Percentiles rank a stretch among this genome's conserved stretches.
These are phyloP conservation scores for Barnettozyma hawaiiensis DNA, from an alignment of 1,139 yeast species.

Conservation along the genomic window DNA sequence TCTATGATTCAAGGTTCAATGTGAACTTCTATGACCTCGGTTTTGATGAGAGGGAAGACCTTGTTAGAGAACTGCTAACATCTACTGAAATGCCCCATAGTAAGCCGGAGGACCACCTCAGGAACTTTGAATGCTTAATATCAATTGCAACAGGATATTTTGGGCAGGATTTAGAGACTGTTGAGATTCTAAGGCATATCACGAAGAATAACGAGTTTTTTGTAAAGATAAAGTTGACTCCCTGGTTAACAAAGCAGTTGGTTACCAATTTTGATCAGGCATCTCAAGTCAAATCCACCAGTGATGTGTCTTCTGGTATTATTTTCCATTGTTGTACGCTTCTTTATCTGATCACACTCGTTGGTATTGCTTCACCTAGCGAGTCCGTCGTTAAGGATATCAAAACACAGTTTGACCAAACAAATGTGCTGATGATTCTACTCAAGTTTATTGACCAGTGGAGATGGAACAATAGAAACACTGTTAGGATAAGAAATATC, in stretches of 20 bases:
- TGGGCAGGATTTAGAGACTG: conserved; percentile 26
- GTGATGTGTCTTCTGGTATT: conserved; percentile 12
- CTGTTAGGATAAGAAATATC: conserved; percentile 47
- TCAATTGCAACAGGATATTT: conserved; percentile 44
- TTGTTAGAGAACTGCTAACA: conserved; percentile 13
- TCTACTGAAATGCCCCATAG: neutral
- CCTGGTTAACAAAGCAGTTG: conserved; percentile 7
- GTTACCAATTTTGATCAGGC: conserved; percentile 8
- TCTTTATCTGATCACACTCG: conserved; percentile 41
- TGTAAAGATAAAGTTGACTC: conserved; percentile 6
- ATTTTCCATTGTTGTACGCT: conserved; percentile 46
- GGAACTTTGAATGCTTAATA: conserved; percentile 19
- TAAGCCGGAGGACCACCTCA: neutral
- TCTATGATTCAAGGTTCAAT: conserved; percentile 9
- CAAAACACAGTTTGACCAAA: conserved; percentile 24
- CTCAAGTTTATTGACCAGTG: conserved; percentile 56
- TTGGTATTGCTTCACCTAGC: conserved; percentile 24
- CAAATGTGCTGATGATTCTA: conserved; percentile 40
- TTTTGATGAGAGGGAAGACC: conserved; percentile 20
- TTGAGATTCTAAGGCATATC: conserved; percentile 37
- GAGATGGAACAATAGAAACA: conserved; percentile 48
- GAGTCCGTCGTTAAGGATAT: conserved; percentile 15
- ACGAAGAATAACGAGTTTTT: conserved; percentile 21
- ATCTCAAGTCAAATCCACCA: conserved; percentile 3
- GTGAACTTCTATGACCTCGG: conserved; percentile 17